A percentile compares a stretch with the other conserved stretches of the same genome.
Conservation (phyloP, 2,329 filamentous ascomycete species). For the Raffaelea arxii region DNA sequence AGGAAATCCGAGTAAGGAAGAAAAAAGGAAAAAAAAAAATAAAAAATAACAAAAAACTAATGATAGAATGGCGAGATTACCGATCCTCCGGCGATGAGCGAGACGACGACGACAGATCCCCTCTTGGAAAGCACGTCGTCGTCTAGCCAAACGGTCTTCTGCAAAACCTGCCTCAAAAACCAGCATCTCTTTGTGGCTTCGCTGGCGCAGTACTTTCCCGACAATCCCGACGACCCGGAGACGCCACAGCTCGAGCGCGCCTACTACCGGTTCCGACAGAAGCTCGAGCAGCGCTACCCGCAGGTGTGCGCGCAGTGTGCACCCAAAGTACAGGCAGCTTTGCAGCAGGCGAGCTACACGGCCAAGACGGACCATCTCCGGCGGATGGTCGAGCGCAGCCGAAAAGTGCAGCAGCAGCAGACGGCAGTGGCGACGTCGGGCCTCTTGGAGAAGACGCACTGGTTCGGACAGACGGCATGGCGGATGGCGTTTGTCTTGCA, state of each 20-base stretch:
- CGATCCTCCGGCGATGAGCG: conserved; percentile 77
- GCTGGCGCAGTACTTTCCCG: conserved; percentile 69
- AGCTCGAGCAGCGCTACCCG: conserved; percentile 75
- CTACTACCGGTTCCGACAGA: conserved; percentile 59
- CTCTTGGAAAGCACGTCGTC: conserved; percentile 27
- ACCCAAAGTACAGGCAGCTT: conserved; percentile 58
- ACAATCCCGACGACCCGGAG: conserved; percentile 53
- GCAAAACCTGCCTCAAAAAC: conserved; percentile 76
- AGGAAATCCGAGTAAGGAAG: conserved; percentile 15
- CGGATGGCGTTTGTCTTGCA: conserved; percentile 34
- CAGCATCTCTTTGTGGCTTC: conserved; percentile 70
- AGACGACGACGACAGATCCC: conserved; percentile 41
- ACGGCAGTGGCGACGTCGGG: conserved; percentile 26
- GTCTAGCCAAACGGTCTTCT: conserved; percentile 46
- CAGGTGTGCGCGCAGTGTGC: conserved; percentile 79
- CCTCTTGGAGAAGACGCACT: conserved; percentile 33
- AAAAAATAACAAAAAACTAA: neutral
- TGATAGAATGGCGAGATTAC: conserved; percentile 74
- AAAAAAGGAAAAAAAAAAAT: too few species aligned
- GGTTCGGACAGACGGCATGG: conserved; percentile 37
- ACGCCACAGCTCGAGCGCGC: conserved; percentile 59
- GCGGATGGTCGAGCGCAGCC: conserved; percentile 61
- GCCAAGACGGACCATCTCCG: conserved; percentile 75
- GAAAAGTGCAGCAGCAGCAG: conserved; percentile 32
- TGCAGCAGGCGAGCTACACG: conserved; percentile 65